Evolutionary conservation across 2,329 filamentous ascomycete species (phyloP).

Genomic region (Zalaria sp.): DNA sequence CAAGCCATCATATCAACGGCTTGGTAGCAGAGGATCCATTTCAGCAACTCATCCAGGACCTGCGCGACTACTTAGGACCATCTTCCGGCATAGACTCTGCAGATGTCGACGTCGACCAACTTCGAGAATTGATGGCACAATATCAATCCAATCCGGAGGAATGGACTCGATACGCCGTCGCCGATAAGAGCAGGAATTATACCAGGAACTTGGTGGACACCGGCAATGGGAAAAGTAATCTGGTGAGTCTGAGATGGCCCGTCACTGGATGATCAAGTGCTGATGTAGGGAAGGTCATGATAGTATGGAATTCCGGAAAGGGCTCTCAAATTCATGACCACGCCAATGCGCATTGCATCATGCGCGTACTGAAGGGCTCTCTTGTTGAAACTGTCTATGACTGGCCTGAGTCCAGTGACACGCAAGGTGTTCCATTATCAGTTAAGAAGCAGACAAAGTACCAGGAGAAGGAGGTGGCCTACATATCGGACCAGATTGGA

Average conservation of each 20-base stretch:
- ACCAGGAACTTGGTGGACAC: constrained; percentile 83
- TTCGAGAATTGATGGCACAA: constrained; percentile 58
- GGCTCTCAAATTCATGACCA: constrained; percentile 73
- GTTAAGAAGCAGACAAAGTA: constrained; percentile 56
- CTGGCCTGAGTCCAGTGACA: constrained; percentile 22
- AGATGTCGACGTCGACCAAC: constrained; percentile 61
- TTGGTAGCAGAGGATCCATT: constrained; percentile 29
- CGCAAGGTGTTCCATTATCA: constrained; percentile 31
- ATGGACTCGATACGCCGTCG: constrained; percentile 63
- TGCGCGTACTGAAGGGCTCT: constrained; percentile 70
- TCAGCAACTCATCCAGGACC: constrained; percentile 54
- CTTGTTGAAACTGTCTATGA: constrained; percentile 71
- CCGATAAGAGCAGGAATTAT: constrained; percentile 57
- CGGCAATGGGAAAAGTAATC: constrained; percentile 68
- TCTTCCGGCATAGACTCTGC: constrained; percentile 70
- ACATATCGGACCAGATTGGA: constrained; percentile 82
- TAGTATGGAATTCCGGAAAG: constrained; percentile 81
- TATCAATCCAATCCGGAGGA: constrained; percentile 57
- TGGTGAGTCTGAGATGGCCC: constrained; percentile 35
- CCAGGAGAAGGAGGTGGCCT: constrained; percentile 60
- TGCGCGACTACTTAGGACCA: constrained; percentile 62
- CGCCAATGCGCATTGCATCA: constrained; percentile 73
- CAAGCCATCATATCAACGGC: no score
- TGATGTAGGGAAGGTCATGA: constrained; percentile 49
- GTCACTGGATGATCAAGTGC: background rate